Percentiles rank a stretch among this genome's conserved stretches.
Conservation (phyloP, 192 early-diverging fungal genomes). For the Coemansia javaensis region DNA sequence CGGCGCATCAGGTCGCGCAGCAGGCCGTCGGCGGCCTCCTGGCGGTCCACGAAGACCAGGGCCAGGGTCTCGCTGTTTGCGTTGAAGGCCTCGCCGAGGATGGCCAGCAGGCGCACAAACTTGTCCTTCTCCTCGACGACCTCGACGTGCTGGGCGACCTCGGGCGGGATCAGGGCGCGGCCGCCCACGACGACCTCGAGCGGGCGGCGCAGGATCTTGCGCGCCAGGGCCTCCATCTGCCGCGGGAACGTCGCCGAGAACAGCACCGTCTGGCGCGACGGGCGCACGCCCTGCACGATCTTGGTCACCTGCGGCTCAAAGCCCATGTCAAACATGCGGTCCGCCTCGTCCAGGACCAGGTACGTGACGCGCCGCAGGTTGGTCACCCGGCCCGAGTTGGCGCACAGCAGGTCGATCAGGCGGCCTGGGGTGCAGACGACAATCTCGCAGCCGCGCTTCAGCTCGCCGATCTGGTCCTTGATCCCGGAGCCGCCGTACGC, state of each 20-base stretch:
- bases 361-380: constrained; percentile 87
- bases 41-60: constrained; percentile 93
- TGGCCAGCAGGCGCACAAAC: constrained; percentile 80
- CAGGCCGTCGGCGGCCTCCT: constrained; percentile 90
- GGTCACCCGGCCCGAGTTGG: constrained; percentile 82
- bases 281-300: constrained; percentile 88
- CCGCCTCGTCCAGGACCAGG: constrained; percentile 94
- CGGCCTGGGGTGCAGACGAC: constrained; percentile 90
- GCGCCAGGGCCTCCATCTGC: constrained; percentile 91
- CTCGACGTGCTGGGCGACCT: constrained; percentile 88
- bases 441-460: constrained; percentile 88
- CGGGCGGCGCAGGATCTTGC: constrained; percentile 85
- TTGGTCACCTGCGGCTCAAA: constrained; percentile 98
- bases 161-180: constrained; percentile 78
- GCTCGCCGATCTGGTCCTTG: constrained; percentile 81
- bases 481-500: constrained; percentile 85
- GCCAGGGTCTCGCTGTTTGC: constrained; percentile 66
- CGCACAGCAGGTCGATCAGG: constrained; percentile 82
- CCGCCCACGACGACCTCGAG: constrained; percentile 96
- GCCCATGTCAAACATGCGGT: constrained; percentile 98
- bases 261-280: constrained; percentile 79
- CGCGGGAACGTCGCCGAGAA: constrained; percentile 96
- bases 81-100: constrained; percentile 77
- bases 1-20: constrained; percentile 75
- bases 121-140: constrained; percentile 75